Conservation (phyloP, 225 moss, liverwort and hornwort genomes). For the Neckera pumila region DNA sequence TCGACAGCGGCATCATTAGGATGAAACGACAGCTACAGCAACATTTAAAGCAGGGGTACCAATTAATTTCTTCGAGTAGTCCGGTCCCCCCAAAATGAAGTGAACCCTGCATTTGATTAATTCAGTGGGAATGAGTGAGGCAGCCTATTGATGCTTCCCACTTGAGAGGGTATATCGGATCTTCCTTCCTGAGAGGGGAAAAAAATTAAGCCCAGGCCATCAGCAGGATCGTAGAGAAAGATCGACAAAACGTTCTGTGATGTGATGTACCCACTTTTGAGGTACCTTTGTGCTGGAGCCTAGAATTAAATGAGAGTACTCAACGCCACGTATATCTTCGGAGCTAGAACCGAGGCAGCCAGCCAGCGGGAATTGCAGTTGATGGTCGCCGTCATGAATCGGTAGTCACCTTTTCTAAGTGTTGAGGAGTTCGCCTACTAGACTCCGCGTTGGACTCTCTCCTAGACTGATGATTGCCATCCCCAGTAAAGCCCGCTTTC, state of each 20-base stretch:
- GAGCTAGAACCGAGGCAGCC: background rate
- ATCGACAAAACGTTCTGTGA: slow-evolving; percentile 6
- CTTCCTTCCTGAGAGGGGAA: slow-evolving; percentile 9
- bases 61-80: background rate
- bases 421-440: slow-evolving; percentile 8
- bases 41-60: background rate
- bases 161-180: background rate
- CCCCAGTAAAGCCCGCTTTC: slow-evolving; percentile 39
- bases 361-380: background rate
- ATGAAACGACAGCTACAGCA: background rate
- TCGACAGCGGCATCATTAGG: background rate
- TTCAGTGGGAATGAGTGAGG: background rate
- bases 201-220: background rate
- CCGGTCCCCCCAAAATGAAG: background rate
- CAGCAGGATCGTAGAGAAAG: slow-evolving; percentile 4
- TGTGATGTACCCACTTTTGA: slow-evolving; percentile 15
- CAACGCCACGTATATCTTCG: background rate
- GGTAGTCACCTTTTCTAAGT: slow-evolving; percentile 24
- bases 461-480: slow-evolving; percentile 21
- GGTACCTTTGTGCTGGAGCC: slow-evolving; percentile 6
- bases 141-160: slow-evolving; percentile 8
- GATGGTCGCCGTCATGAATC: slow-evolving; percentile 16
- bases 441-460: slow-evolving; percentile 3
- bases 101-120: background rate
- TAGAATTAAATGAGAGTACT: background rate